Conservation (phyloP, 73 alveolate genomes). For the Paraurostyla sp. region DNA sequence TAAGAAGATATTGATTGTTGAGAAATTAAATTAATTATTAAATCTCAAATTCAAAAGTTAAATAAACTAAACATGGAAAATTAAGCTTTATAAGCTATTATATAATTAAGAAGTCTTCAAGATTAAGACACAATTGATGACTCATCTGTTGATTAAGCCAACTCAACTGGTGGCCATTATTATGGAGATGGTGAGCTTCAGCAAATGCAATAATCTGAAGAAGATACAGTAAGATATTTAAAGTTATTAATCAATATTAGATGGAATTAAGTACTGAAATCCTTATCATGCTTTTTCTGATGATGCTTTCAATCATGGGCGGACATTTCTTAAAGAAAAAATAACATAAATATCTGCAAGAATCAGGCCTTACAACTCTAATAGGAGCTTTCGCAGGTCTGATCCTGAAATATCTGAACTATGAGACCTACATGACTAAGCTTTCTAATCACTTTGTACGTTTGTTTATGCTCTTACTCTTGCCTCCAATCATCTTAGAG, state of each 20-base stretch:
- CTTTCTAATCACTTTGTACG: constrained; percentile 49
- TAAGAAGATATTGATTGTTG: not conserved
- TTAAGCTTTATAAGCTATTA: no score
- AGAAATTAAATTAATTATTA: not conserved
- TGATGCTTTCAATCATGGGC: constrained; percentile 64
- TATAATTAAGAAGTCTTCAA: no score
- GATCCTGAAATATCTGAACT: constrained; percentile 9
- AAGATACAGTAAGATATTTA: constrained; percentile 51
- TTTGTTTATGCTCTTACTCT: constrained; percentile 62
- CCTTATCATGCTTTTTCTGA: constrained; percentile 55
- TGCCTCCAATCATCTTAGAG: constrained; percentile 69
- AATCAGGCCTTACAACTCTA: constrained; percentile 67
- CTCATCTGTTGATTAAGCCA: no score
- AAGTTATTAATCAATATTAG: constrained; percentile 3
- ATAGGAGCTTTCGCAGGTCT: constrained; percentile 70
- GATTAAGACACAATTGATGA: no score
- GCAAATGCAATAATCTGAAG: constrained; percentile 34
- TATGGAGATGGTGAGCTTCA: constrained; percentile 48
- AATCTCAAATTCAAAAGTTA: no score
- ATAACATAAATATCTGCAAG: constrained; percentile 58
- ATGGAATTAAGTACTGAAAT: constrained; percentile 66
- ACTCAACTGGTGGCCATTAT: no score
- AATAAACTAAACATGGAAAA: no score
- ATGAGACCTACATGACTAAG: constrained; percentile 24
- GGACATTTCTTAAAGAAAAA: constrained; percentile 65